Conservation (phyloP, 1,139 yeast species). For the Candida smagusa region DNA sequence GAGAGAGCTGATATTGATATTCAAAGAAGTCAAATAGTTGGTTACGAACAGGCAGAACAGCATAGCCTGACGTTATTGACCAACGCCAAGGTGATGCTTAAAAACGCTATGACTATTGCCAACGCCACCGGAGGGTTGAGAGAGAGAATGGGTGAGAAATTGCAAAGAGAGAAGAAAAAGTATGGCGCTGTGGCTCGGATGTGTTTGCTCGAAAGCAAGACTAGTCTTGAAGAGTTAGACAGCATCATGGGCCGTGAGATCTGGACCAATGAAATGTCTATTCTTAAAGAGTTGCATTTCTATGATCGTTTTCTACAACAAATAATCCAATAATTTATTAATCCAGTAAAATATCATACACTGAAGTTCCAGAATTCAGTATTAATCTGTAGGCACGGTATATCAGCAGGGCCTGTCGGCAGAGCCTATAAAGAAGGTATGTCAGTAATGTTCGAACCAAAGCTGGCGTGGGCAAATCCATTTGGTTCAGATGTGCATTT, state of each 20-base stretch:
- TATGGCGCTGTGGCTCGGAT: constrained; percentile 46
- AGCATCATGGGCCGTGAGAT: constrained; percentile 29
- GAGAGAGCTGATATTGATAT: constrained; percentile 53
- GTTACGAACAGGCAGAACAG: constrained; percentile 26
- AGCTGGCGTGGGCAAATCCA: constrained; percentile 17
- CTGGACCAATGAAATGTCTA: constrained; percentile 32
- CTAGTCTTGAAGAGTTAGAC: constrained; percentile 33
- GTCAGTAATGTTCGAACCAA: constrained; percentile 28
- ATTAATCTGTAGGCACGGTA: too few species aligned
- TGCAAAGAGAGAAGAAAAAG: constrained; percentile 38
- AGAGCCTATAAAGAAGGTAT: constrained; percentile 16
- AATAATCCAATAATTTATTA: neutral
- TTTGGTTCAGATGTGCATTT: constrained; percentile 24
- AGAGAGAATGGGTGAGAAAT: constrained; percentile 44
- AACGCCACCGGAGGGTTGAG: constrained; percentile 49
- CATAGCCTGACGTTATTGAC: constrained; percentile 28
- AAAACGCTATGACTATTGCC: constrained; percentile 46
- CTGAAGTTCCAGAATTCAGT: neutral
- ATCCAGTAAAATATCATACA: neutral
- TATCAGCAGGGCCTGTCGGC: too few species aligned
- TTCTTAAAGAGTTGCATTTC: constrained; percentile 25
- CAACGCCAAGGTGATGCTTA: constrained; percentile 42
- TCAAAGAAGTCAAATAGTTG: constrained; percentile 39
- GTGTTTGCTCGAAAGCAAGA: constrained; percentile 43
- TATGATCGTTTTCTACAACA: constrained; percentile 14